Conservation (phyloP, 495 filamentous ascomycete species). For the Cryomyces minteri region DNA sequence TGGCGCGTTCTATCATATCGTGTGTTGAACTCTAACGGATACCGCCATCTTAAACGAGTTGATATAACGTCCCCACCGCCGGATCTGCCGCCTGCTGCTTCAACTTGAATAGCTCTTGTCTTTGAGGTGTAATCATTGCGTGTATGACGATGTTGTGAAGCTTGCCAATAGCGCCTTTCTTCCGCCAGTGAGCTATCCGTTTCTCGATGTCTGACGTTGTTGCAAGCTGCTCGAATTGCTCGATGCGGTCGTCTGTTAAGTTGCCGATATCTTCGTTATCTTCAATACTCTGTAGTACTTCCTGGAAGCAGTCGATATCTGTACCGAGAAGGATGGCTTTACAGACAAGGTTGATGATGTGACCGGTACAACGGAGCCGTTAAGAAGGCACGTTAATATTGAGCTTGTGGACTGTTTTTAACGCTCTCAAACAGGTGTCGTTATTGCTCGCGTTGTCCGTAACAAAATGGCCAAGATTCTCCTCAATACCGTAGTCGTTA, state of each 20-base stretch:
- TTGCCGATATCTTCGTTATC: too few species aligned
- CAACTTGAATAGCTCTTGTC: background rate
- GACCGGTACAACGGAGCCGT: conserved; percentile 2
- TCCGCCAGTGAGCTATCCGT: background rate
- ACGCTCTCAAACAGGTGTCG: background rate
- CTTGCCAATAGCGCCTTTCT: conserved; percentile 5
- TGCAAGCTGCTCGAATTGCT: background rate
- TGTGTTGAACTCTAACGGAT: conserved; percentile 2
- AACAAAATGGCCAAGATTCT: conserved; percentile 4
- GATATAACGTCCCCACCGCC: background rate
- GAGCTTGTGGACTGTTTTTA: background rate
- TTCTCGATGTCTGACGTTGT: too few species aligned
- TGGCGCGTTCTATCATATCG: conserved; percentile 1
- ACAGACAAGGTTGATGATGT: conserved; percentile 4
- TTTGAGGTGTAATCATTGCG: background rate
- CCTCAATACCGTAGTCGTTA: conserved; percentile 4
- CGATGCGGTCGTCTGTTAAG: too few species aligned
- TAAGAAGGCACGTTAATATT: background rate
- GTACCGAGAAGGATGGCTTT: conserved; percentile 2
- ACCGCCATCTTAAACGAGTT: background rate
- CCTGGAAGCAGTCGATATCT: background rate
- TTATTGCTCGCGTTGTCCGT: conserved; percentile 8
- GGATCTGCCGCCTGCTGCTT: background rate
- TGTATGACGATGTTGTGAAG: conserved; percentile 4
- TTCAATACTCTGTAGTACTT: background rate